Percentiles rank a stretch among this genome's conserved stretches.
Evolutionary conservation across 2,329 filamentous ascomycete species (phyloP).

Genomic region (Neonectria magnoliae): DNA sequence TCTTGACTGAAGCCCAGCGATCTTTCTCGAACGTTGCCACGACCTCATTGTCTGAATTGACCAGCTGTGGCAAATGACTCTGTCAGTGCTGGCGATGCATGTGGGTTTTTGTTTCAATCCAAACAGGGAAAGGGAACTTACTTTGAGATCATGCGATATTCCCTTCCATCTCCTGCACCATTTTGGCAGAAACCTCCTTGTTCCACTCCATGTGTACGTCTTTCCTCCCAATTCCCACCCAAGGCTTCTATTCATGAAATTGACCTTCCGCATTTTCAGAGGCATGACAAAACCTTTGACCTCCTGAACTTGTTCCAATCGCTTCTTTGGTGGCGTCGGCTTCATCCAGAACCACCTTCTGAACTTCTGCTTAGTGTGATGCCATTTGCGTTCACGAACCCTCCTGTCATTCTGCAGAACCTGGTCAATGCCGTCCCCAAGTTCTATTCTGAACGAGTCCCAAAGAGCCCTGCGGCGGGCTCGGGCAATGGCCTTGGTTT

Average conservation of each 20-base stretch:
- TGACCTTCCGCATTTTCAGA: conserved; percentile 8
- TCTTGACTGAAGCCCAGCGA: conserved; percentile 16
- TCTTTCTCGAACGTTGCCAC: conserved; percentile 24
- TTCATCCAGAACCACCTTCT: conserved; percentile 15
- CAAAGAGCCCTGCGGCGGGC: conserved; percentile 21
- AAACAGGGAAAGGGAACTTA: background rate
- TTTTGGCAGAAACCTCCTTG: conserved; percentile 8
- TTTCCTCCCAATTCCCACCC: conserved; percentile 18
- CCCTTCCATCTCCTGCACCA: conserved; percentile 13
- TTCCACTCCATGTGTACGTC: conserved; percentile 21
- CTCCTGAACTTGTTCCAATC: conserved; percentile 8
- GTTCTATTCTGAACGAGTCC: conserved; percentile 29
- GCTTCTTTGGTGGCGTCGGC: conserved; percentile 15
- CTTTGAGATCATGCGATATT: conserved; percentile 21
- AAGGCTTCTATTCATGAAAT: conserved; percentile 5
- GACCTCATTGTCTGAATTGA: background rate
- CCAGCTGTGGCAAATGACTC: background rate
- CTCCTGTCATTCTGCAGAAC: conserved; percentile 25
- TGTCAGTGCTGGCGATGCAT: background rate
- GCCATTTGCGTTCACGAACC: background rate
- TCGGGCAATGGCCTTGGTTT: conserved; percentile 17
- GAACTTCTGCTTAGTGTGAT: conserved; percentile 8
- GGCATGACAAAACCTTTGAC: conserved; percentile 12
- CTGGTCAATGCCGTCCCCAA: conserved; percentile 28
- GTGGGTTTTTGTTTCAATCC: background rate